Base-by-base conservation (phyloP, 73 alveolate genomes). In the Paraurostyla sp. region DNA sequence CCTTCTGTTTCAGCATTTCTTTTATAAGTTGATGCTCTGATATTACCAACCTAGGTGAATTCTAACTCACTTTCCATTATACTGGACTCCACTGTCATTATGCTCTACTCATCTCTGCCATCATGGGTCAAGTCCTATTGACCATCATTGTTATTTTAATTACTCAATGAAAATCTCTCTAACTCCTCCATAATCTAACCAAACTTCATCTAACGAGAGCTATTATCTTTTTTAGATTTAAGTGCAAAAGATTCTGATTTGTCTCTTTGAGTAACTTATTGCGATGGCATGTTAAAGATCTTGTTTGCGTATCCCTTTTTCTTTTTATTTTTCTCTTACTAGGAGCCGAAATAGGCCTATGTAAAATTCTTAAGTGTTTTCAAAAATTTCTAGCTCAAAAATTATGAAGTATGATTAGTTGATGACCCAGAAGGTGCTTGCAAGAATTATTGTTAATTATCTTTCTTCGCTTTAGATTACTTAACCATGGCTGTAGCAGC, bases 181-280 rank as follows among this genome's bases (percentile, higher is more conserved):
- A 75, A 49, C 29, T 75, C 87, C 27, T 75, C 87, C 87, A 75
- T 75, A 7, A 75, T 75, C 25, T 46, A 49, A 6, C 87, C 87
- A 30, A 75, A 75, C 29, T 75, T 75, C 25, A 75, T 4, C 33
- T 75, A 46, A 13, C 73, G 18, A 7, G n/a, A 49, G 48, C 76
- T 27, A 16, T 50, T 75, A 4, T 50, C 69, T 4, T 75, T 36
- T 15, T 33, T 18, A 16, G 27, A n/a, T 15, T 27, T 71, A 41
- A 38, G 36, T 22, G 16, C 35, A 46, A 32, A 32, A 29, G 73
- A 32, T 48, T 75, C 58, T 9, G 87, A 43, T n/a, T 49, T 43
- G 33, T 43, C 84, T 18, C 84, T 9, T 25, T 38, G 2, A 27
- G 87, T 60, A 60, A 50, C 15, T 16, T 16, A 29, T 41, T 69